Conservation (phyloP, 2,329 filamentous ascomycete species). For the Stagonosporopsis cucurbitacearum region DNA sequence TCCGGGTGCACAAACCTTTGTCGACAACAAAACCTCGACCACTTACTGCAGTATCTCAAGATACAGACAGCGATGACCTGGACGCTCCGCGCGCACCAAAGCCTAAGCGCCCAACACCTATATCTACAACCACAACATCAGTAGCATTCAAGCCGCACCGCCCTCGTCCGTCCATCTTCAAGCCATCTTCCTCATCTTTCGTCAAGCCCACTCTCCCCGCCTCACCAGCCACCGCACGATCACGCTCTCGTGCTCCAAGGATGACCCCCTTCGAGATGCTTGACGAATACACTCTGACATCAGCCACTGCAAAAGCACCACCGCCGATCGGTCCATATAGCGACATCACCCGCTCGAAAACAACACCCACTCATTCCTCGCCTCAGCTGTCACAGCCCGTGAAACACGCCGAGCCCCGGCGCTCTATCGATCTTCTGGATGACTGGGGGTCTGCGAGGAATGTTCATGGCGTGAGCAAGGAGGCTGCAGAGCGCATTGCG, state of each 20-base stretch:
- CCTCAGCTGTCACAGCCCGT: neutral
- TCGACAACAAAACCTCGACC: neutral
- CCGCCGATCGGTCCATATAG: neutral
- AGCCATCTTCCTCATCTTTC: conserved; percentile 15
- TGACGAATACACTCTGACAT: conserved; percentile 25
- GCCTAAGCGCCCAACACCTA: neutral
- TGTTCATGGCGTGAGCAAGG: conserved; percentile 18
- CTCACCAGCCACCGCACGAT: conserved; percentile 9
- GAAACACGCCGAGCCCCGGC: neutral
- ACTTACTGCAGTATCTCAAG: neutral
- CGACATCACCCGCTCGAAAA: neutral
- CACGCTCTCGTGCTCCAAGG: conserved; percentile 20
- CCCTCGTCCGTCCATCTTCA: neutral
- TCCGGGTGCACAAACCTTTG: neutral
- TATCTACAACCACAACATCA: no score
- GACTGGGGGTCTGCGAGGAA: conserved; percentile 5
- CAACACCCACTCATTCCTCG: conserved; percentile 4
- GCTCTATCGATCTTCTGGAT: conserved; percentile 17
- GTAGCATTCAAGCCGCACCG: neutral
- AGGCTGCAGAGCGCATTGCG: conserved; percentile 37
- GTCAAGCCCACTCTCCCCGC: conserved; percentile 29
- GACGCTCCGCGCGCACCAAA: conserved; percentile 27
- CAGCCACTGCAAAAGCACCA: neutral
- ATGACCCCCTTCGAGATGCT: conserved; percentile 37
- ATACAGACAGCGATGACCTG: conserved; percentile 42